Evolutionary conservation across 176 grass and related monocot species (phyloP).

Genomic region (Juncus inflexus): DNA sequence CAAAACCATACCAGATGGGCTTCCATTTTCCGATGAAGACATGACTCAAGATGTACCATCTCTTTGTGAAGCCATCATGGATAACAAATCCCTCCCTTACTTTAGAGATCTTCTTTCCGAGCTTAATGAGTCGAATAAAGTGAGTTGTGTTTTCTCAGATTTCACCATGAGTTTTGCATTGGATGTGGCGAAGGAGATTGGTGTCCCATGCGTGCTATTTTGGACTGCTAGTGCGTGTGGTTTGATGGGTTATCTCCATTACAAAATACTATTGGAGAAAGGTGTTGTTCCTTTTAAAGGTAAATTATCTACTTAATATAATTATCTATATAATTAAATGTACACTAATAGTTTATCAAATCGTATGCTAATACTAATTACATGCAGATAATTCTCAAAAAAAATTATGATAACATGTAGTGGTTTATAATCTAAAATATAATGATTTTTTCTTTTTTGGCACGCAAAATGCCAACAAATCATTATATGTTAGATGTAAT

Average conservation of each 20-base stretch:
- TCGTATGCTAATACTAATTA: too few relatives aligned
- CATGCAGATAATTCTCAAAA: too few relatives aligned
- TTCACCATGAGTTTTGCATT: slow-evolving; percentile 44
- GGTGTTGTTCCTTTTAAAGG: slow-evolving; percentile 52
- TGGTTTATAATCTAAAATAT: too few relatives aligned
- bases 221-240: slow-evolving; percentile 58
- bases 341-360: too few relatives aligned
- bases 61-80: slow-evolving; percentile 47
- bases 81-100: slow-evolving; percentile 17
- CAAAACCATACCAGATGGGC: slow-evolving; percentile 59
- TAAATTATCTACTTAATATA: background rate
- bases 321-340: too few relatives aligned
- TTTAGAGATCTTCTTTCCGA: slow-evolving; percentile 31
- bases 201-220: slow-evolving; percentile 34
- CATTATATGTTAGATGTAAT: too few relatives aligned
- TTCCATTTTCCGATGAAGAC: slow-evolving; percentile 36
- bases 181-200: slow-evolving; percentile 55
- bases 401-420: too few relatives aligned
- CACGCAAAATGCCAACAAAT: too few relatives aligned
- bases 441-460: too few relatives aligned
- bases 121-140: slow-evolving; percentile 19
- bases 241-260: slow-evolving; percentile 47
- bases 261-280: slow-evolving; percentile 40
- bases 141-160: slow-evolving; percentile 55
- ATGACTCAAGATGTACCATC: slow-evolving; percentile 55